Percentiles rank a stretch among this genome's conserved stretches.
These are phyloP conservation scores for Pistacia vera DNA, from an alignment of 345 rosid genomes.

Conservation along the genomic window DNA sequence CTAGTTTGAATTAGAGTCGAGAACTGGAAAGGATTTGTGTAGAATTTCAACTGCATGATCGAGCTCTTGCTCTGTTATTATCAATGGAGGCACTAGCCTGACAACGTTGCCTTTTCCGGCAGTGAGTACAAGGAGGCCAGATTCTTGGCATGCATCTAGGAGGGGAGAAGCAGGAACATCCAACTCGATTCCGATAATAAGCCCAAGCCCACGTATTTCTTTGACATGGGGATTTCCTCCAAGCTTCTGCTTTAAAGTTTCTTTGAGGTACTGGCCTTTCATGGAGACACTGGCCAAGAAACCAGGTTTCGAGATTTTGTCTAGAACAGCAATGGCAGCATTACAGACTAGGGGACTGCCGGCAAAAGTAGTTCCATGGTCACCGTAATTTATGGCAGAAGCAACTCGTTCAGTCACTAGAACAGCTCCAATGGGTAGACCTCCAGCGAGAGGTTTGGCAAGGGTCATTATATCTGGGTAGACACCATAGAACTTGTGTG, in stretches of 20 bases:
- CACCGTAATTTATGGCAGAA: slow-evolving; percentile 64
- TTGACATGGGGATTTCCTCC: slow-evolving; percentile 72
- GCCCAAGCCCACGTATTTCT: slow-evolving; percentile 86
- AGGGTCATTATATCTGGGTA: slow-evolving; percentile 90
- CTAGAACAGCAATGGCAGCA: slow-evolving; percentile 65
- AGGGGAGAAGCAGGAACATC: slow-evolving; percentile 67
- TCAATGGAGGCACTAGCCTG: slow-evolving; percentile 87
- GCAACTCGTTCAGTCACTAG: slow-evolving; percentile 81
- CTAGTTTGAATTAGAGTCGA: slow-evolving; percentile 19
- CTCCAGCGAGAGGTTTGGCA: slow-evolving; percentile 97
- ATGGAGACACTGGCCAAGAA: slow-evolving; percentile 70
- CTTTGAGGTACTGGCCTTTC: slow-evolving; percentile 73
- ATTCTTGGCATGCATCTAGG: slow-evolving; percentile 72
- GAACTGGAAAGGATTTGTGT: slow-evolving; percentile 26
- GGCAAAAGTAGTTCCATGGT: slow-evolving; percentile 94
- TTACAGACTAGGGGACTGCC: slow-evolving; percentile 77
- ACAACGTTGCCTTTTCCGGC: slow-evolving; percentile 90
- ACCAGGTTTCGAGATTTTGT: slow-evolving; percentile 67
- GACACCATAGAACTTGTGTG: slow-evolving; percentile 65
- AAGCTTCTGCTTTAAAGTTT: slow-evolving; percentile 51
- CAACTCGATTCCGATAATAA: slow-evolving; percentile 76
- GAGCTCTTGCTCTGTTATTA: slow-evolving; percentile 73
- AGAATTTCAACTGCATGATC: slow-evolving; percentile 66
- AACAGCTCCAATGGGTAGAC: slow-evolving; percentile 85
- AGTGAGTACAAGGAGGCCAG: slow-evolving; percentile 70